Evolutionary conservation across 1,284 basidiomycete genomes (phyloP), one percentile per base, ranked within the genome.

Genomic region (Cryptococcus hybrid): DNA sequence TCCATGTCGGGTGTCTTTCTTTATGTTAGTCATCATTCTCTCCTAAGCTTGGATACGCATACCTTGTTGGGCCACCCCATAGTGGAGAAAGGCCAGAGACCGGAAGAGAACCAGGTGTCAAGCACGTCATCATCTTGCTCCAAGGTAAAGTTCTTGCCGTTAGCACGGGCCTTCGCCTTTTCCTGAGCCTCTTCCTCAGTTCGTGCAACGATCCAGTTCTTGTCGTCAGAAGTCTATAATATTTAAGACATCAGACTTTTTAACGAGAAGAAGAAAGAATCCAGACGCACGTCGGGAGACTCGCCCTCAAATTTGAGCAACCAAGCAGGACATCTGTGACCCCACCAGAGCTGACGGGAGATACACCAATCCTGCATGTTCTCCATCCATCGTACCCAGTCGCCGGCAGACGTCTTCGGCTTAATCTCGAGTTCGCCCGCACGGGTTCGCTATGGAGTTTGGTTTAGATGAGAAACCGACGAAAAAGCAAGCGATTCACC

Each of bases 101-200:
- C 96, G 52, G 94, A 97, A 0, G 92, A 97, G 81, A 99, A 99
- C 95, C 96, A 99, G 0, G 95, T 99, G 80, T 99, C 96, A 13
- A 99, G 84, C 1, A 99, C 96, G 71, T 99, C 96, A 60, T 94
- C 91, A 69, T 99, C 96, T 78, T 99, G 96, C 74, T 89, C 86
- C 7, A 99, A 81, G 1, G 83, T 85, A 77, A 89, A 99, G 57
- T 82, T 82, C 43, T 81, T 82, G 38, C 86, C 88, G 24, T 80
- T 83, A 12, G 92, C 94, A 40, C 93, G 75, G 60, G 81, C 81
- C 68, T 84, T 82, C 2, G 92, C 96, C 44, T 90, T 85, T 61
- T 84, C 84, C 8, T 85, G 85, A 3, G 92, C 96, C 76, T 97
- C 86, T 65, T 91, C 89, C 6, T 83, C 64, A 0, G 83, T 86